These are phyloP conservation scores for Paramecium caudatum DNA, from an alignment of 73 alveolate species.

Conservation along the genomic window DNA sequence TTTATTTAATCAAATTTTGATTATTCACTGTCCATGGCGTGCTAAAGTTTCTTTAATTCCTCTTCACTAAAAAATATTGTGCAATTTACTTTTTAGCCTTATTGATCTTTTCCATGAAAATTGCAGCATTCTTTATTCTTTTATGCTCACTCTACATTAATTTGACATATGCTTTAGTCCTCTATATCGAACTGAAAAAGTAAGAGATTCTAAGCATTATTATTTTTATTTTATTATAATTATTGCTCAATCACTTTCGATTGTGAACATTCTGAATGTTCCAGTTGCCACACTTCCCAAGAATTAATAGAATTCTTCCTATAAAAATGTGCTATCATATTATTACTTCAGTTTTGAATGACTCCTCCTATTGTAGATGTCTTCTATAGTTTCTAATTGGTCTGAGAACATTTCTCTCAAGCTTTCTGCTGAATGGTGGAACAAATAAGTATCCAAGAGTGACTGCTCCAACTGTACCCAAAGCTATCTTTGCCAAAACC, in stretches of 20 bases:
- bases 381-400: conserved; percentile 67
- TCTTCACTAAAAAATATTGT: too few relatives aligned
- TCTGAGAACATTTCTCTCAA: conserved; percentile 60
- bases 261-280: conserved; percentile 54
- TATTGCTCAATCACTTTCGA: conserved; percentile 38
- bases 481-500: conserved; percentile 48
- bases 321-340: not conserved
- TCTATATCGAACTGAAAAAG: too few relatives aligned
- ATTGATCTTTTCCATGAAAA: too few relatives aligned
- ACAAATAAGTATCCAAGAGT: conserved; percentile 18
- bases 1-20: too few relatives aligned
- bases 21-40: too few relatives aligned
- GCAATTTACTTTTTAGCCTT: too few relatives aligned
- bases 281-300: conserved; percentile 31
- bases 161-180: too few relatives aligned
- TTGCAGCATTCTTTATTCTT: too few relatives aligned
- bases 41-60: too few relatives aligned
- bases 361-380: not conserved
- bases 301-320: conserved; percentile 53
- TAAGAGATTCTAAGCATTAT: too few relatives aligned
- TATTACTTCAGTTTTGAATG: conserved; percentile 56
- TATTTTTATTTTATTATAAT: too few relatives aligned
- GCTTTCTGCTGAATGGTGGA: conserved; percentile 61
- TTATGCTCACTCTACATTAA: too few relatives aligned
- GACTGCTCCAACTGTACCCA: conserved; percentile 50